These are phyloP conservation scores for Begonia masoniana DNA, from an alignment of 306 rosid species.

Conservation along the genomic window DNA sequence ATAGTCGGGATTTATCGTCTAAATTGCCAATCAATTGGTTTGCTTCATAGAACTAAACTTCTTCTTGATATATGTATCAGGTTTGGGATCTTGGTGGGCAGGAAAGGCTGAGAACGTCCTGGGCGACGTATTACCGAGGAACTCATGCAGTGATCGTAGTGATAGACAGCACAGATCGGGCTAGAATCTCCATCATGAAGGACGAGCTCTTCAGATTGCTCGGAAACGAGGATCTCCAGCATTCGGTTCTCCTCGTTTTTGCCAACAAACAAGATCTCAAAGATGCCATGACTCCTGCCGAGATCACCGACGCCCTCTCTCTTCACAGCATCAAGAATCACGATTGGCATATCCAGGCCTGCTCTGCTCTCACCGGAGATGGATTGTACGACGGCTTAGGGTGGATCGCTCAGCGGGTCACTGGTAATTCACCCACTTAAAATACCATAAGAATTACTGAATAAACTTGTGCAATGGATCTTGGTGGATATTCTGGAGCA, in stretches of 20 bases:
- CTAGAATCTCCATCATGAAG: constrained; percentile 75
- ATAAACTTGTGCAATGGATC: background rate
- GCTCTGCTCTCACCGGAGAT: constrained; percentile 89
- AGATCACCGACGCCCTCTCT: constrained; percentile 83
- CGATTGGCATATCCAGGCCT: constrained; percentile 99
- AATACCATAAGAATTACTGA: background rate
- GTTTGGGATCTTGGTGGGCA: constrained; percentile 99
- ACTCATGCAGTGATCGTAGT: constrained; percentile 84
- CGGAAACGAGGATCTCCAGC: constrained; percentile 82
- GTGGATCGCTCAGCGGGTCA: constrained; percentile 77
- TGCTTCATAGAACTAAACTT: background rate
- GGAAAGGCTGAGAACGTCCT: constrained; percentile 89
- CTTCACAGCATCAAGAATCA: constrained; percentile 98
- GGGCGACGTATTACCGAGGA: constrained; percentile 98
- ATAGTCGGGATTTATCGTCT: too few relatives aligned
- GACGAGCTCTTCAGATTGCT: constrained; percentile 94
- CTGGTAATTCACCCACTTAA: constrained; percentile 66
- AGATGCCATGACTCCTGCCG: constrained; percentile 99
- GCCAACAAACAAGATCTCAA: constrained; percentile 96
- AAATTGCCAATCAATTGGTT: too few relatives aligned
- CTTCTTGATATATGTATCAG: constrained; percentile 23
- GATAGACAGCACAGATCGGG: constrained; percentile 94
- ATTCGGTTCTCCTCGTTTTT: constrained; percentile 67
- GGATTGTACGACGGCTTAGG: constrained; percentile 92
- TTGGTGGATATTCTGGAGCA: constrained; percentile 11